These are phyloP conservation scores for Tuber umbilicatum DNA, from an alignment of 495 filamentous ascomycete genomes.

Conservation along the genomic window DNA sequence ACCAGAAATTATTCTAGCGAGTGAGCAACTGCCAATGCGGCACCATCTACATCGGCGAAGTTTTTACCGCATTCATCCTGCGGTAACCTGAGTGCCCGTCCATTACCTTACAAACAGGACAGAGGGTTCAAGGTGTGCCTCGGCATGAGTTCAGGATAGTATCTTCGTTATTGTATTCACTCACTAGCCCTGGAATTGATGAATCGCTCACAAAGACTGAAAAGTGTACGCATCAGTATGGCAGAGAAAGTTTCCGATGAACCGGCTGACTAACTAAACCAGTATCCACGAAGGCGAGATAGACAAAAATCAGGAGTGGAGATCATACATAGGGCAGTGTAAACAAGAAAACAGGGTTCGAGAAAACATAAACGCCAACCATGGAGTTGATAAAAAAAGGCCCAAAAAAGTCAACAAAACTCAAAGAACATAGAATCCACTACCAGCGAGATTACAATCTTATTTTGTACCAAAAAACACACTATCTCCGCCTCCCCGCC, in stretches of 20 bases:
- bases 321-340: not conserved
- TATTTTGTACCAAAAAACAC: not conserved
- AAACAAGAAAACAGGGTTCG: not conserved
- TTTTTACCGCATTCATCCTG: too few species aligned
- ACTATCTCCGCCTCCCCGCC: not conserved
- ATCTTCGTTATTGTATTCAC: too few species aligned
- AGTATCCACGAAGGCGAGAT: not conserved
- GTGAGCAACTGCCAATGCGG: too few species aligned
- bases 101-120: too few species aligned
- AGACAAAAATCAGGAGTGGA: conserved; percentile 1
- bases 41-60: too few species aligned
- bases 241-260: not conserved
- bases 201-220: too few species aligned
- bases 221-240: not conserved
- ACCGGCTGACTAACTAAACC: not conserved
- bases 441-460: conserved; percentile 9
- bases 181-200: too few species aligned
- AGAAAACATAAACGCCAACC: conserved; percentile 13
- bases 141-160: too few species aligned
- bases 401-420: conserved; percentile 5
- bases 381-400: conserved; percentile 19
- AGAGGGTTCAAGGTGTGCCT: too few species aligned
- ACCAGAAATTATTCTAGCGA: too few species aligned
- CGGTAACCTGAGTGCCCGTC: too few species aligned
- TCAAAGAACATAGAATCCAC: not conserved